Base-by-base conservation (phyloP, 768 basidiomycete genomes). In the Boletus bicolor region DNA sequence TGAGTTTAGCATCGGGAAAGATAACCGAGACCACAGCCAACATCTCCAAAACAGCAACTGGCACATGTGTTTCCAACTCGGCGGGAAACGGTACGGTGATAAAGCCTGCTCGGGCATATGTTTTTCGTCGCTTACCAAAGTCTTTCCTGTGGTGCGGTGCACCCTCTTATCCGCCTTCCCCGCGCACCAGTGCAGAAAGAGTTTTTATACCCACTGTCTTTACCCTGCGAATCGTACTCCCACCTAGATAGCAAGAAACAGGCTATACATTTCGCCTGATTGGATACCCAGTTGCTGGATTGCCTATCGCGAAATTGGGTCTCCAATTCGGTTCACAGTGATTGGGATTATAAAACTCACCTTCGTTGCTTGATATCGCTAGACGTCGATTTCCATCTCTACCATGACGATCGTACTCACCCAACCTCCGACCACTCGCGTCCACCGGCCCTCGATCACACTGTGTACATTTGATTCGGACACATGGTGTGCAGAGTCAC, bases 381-480 rank as follows among this genome's bases (percentile, higher is more conserved):
- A 28, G 30, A 41, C 24, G 2, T 26, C 17, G 10, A 46, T 44
- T 48, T 35, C 38, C 28, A 35, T 42, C 45, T 28, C 43, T 28
- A 42, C 21, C 51, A 69, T 69, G 67, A 35, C 54, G 4, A 55
- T 48, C 47, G 26, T 34, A 26, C 56, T 52, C 42, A 41, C 50
- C 15, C 62, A 55, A 41, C 49, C 56, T 37, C 44, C 45, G 19
- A 17, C 48, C n/a, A 45, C 51, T 5, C 44, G 32, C 35, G 32
- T 37, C 39, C 56, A 44, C 46, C 62, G 38, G 2, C 42, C 56
- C 44, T 58, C 58, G 24, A 38, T 48, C 39, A 38, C 28, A 19
- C 35, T 39, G 45, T 30, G n/a, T 34, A 52, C 58, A 7, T 24
- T 41, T 21, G 41, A 28, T 45, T 38, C 49, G 32, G 50, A 54